Conservation (phyloP, 345 rosid genomes). For the Gossypium herbaceum region DNA sequence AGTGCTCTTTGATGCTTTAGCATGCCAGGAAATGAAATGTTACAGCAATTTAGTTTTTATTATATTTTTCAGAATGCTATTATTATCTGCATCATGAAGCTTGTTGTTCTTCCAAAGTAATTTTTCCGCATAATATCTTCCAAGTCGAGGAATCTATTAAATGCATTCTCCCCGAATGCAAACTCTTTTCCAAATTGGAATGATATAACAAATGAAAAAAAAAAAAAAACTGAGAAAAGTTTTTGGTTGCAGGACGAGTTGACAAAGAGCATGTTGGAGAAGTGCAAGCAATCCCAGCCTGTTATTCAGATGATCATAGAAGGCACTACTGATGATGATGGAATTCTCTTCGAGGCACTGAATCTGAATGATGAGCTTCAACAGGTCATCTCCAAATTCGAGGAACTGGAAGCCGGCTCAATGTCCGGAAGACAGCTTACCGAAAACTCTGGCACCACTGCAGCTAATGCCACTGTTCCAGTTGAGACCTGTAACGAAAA, state of each 20-base stretch:
- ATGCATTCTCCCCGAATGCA: background rate
- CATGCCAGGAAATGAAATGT: background rate
- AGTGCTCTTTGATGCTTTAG: background rate
- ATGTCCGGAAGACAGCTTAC: conserved; percentile 19
- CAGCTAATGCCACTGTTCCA: background rate
- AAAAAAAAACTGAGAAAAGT: background rate
- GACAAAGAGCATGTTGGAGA: conserved; percentile 59
- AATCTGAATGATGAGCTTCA: conserved; percentile 70
- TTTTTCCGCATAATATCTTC: background rate
- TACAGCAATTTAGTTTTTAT: background rate
- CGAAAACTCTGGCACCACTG: conserved; percentile 14
- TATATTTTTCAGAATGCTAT: background rate
- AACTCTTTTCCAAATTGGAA: background rate
- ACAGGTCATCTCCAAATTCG: conserved; percentile 43
- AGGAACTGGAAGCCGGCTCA: conserved; percentile 34
- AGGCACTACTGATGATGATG: conserved; percentile 66
- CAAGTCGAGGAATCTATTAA: background rate
- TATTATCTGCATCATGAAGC: background rate
- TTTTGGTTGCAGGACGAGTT: conserved; percentile 60
- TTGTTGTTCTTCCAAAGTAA: background rate
- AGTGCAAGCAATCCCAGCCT: conserved; percentile 70
- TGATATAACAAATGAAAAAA: background rate
- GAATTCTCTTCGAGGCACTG: conserved; percentile 72
- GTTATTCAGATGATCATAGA: conserved; percentile 66
- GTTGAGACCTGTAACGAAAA: conserved; percentile 1